These are phyloP conservation scores for Begonia fuchsioides DNA, from an alignment of 306 rosid species.

Conservation along the genomic window DNA sequence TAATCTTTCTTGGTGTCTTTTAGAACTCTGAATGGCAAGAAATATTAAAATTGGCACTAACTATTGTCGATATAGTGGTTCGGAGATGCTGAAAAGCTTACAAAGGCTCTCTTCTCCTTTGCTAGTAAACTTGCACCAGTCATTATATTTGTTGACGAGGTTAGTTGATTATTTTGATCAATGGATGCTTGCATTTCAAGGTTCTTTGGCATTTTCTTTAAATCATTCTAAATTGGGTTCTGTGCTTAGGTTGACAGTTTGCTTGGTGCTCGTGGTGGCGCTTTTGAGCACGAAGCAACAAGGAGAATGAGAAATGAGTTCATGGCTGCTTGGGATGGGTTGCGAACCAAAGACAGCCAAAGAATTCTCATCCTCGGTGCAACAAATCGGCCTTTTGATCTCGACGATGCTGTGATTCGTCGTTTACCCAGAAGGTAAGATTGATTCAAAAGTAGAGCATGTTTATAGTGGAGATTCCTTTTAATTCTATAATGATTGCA, in stretches of 20 bases:
- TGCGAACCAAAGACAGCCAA: slow-evolving; percentile 88
- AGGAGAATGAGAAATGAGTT: slow-evolving; percentile 99
- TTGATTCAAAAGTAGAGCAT: slow-evolving; percentile 2
- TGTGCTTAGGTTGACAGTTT: slow-evolving; percentile 75
- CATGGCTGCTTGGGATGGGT: slow-evolving; percentile 99
- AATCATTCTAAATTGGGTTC: slow-evolving; percentile 3
- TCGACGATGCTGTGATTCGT: slow-evolving; percentile 96
- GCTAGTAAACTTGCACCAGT: slow-evolving; percentile 97
- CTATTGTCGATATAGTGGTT: slow-evolving; percentile 61
- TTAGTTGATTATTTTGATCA: slow-evolving; percentile 30
- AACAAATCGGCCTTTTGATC: slow-evolving; percentile 94
- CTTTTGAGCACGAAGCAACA: slow-evolving; percentile 95
- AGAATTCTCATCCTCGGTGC: slow-evolving; percentile 93
- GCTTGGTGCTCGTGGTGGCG: slow-evolving; percentile 98
- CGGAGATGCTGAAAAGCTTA: slow-evolving; percentile 98
- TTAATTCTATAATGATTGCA: background rate
- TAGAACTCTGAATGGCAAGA: too few species aligned
- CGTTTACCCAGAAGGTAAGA: slow-evolving; percentile 90
- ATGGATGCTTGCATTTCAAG: background rate
- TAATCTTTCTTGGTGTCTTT: too few species aligned
- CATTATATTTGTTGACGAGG: slow-evolving; percentile 94
- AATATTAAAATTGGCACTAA: slow-evolving; percentile 1
- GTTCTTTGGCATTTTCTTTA: too few species aligned
- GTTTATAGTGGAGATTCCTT: background rate
- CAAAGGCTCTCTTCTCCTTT: slow-evolving; percentile 92